phyloP scores from a whole-genome alignment of 2,329 filamentous ascomycete species.

The Rhexocercosporidium sp. region DNA sequence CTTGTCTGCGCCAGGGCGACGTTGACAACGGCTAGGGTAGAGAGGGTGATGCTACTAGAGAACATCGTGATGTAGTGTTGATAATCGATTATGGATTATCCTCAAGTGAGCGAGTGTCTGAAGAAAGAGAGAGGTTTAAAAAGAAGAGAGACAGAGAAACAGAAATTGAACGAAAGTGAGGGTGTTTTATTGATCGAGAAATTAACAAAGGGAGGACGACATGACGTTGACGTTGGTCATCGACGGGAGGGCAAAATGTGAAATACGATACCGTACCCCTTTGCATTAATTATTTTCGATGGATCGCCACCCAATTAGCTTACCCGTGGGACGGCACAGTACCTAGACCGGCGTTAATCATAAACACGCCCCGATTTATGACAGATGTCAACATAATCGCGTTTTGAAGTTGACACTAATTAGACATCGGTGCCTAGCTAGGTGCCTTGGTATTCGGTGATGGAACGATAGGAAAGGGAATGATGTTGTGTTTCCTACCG shows the following conservation, averaged over 20 bases:
- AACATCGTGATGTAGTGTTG: constrained; percentile 19
- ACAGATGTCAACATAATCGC: neutral
- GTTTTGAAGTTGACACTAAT: neutral
- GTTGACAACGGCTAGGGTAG: constrained; percentile 30
- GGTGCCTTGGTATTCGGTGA: too few relatives aligned
- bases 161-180: neutral
- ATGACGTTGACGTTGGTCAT: neutral
- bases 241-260: neutral
- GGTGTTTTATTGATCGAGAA: neutral
- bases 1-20: constrained; percentile 29
- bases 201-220: neutral
- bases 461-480: too few relatives aligned
- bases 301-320: neutral
- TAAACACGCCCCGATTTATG: neutral
- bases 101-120: neutral
- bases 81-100: neutral
- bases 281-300: neutral
- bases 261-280: neutral
- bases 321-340: neutral
- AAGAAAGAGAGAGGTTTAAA: neutral
- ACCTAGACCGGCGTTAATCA: neutral
- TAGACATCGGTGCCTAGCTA: too few relatives aligned
- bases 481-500: too few relatives aligned
- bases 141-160: neutral
- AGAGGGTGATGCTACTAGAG: constrained; percentile 25